Conservation (phyloP, 441 rosid genomes). For the Jatropha podagrica region DNA sequence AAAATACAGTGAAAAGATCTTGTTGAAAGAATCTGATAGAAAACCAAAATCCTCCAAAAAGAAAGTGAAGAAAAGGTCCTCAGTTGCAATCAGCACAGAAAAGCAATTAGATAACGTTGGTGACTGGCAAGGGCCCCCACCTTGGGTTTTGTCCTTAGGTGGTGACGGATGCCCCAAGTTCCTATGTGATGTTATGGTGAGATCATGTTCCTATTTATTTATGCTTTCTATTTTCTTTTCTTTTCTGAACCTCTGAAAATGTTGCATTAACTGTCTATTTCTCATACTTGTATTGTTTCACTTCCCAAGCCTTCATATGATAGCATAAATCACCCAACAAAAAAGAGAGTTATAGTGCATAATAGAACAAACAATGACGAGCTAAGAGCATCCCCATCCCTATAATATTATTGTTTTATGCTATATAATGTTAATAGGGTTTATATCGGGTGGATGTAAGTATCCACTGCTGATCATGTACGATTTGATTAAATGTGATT, state of each 20-base stretch:
- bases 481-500: background rate
- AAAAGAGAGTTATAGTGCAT: too few relatives aligned
- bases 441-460: too few relatives aligned
- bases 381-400: too few relatives aligned
- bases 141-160: constrained; percentile 75
- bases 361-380: too few relatives aligned
- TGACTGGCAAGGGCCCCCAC: constrained; percentile 80
- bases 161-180: constrained; percentile 92
- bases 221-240: background rate
- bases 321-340: background rate
- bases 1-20: constrained; percentile 65
- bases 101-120: constrained; percentile 33
- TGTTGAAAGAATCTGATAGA: constrained; percentile 68
- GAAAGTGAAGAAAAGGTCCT: constrained; percentile 51
- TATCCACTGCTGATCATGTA: too few relatives aligned
- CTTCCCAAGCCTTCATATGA: background rate
- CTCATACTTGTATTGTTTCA: background rate
- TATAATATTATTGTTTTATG: too few relatives aligned
- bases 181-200: constrained; percentile 93
- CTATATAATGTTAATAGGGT: too few relatives aligned
- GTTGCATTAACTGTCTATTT: constrained; percentile 1
- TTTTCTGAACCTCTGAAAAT: background rate
- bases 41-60: constrained; percentile 55
- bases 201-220: background rate
- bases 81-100: constrained; percentile 32